Evolutionary conservation across 345 rosid species (phyloP), one percentile per base, ranked within the genome.

Genomic region (Brassica carinata): DNA sequence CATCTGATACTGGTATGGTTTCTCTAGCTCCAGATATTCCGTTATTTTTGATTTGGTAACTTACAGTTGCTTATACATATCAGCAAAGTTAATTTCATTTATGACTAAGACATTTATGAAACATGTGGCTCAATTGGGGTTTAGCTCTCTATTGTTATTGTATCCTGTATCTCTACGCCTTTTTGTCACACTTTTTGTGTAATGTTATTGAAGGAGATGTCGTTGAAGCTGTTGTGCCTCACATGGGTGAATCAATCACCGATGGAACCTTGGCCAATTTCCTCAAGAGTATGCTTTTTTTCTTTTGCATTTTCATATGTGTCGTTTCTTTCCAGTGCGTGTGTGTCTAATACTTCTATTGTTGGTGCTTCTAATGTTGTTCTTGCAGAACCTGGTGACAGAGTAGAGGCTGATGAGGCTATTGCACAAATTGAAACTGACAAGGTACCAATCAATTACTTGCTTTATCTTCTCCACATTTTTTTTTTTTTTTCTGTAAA

Each of bases 361-460:
- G 5, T 66, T 0, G 13, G 2, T 63, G 40, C 71, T 45, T 72
- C 15, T 67, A 9, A 23, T 51, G 5, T 55, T 82, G 53, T 55
- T 64, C 8, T 38, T 77, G 78, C 89, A 96, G 98, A 90, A 61
- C 96, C 98, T 84, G 99, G 99, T 75, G 99, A 96, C 45, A 85
- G 89, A 29, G 99, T 96, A 5, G 94, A 86, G 84, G 89, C 77
- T 57, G 99, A 96, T 67, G 98, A 96, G 81, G 79, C 94, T 51
- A 93, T 93, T 86, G 99, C 98, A 67, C 98, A 96, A 83, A 90
- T 96, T 74, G 99, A 96, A 83, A 96, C 99, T 1, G 98, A 96
- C 86, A 96, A 96, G 91, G 99, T 96, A 78, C 36, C 33, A 65
- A 57, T 30, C 45, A 64, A 0, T 18, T 71, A 14, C 61, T 64